These are phyloP conservation scores for Pseudoturritis turrita DNA, from an alignment of 345 rosid genomes.

Conservation along the genomic window DNA sequence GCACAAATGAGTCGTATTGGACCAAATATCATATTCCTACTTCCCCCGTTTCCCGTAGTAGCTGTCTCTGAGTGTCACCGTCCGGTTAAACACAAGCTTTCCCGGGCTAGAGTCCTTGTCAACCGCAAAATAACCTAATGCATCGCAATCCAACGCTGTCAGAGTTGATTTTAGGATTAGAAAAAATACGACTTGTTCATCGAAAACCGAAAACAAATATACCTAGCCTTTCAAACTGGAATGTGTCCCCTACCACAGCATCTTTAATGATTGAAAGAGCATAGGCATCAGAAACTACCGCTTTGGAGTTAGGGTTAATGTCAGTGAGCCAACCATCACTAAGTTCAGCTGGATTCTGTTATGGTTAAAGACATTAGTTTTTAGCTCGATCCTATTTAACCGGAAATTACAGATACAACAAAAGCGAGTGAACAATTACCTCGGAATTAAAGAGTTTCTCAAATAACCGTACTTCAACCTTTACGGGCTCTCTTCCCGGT, in stretches of 20 bases:
- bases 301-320: slow-evolving; percentile 65
- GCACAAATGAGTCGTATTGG: too few species aligned
- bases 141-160: slow-evolving; percentile 14
- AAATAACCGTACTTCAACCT: slow-evolving; percentile 87
- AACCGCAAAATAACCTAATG: slow-evolving; percentile 68
- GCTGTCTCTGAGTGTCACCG: too few species aligned
- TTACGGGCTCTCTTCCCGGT: slow-evolving; percentile 55
- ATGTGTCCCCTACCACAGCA: slow-evolving; percentile 61
- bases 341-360: slow-evolving; percentile 79
- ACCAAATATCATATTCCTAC: too few species aligned
- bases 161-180: not conserved
- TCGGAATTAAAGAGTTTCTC: slow-evolving; percentile 81
- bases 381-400: too few species aligned
- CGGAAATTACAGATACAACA: not conserved
- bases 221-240: slow-evolving; percentile 97
- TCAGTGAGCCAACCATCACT: slow-evolving; percentile 72
- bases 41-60: slow-evolving; percentile 48
- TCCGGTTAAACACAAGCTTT: too few species aligned
- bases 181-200: not conserved
- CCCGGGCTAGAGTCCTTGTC: slow-evolving; percentile 73
- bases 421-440: slow-evolving; percentile 37
- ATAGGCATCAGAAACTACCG: slow-evolving; percentile 52
- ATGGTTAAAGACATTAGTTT: not conserved
- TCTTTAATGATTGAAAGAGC: slow-evolving; percentile 56
- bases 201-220: slow-evolving; percentile 12